Conservation (phyloP, 345 rosid species). For the Cardiospermum halicacabum region DNA sequence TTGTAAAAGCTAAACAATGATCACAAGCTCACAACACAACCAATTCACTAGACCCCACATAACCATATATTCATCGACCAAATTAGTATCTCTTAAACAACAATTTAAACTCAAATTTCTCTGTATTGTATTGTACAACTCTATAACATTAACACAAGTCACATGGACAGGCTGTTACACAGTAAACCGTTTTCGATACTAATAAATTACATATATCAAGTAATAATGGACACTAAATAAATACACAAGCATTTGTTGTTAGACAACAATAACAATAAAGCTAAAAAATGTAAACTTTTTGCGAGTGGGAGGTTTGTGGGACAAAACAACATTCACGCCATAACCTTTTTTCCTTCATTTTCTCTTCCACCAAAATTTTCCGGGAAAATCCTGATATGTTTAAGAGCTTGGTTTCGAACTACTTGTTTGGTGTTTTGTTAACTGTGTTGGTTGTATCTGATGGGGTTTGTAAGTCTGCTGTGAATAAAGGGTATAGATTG, state of each 20-base stretch:
- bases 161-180: conserved; percentile 46
- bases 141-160: too few species aligned
- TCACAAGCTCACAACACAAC: neutral
- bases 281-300: conserved; percentile 24
- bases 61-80: neutral
- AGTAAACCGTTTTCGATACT: neutral
- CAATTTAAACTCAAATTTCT: too few species aligned
- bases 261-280: conserved; percentile 25
- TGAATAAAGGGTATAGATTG: conserved; percentile 42
- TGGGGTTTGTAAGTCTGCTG: conserved; percentile 43
- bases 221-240: conserved; percentile 16
- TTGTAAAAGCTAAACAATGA: neutral
- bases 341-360: conserved; percentile 13
- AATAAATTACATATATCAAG: neutral
- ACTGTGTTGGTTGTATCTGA: conserved; percentile 20
- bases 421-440: conserved; percentile 21
- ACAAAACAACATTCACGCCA: conserved; percentile 23
- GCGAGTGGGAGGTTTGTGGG: conserved; percentile 23
- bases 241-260: conserved; percentile 6
- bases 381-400: conserved; percentile 11
- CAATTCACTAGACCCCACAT: neutral
- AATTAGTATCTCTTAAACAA: too few species aligned
- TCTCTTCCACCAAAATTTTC: conserved; percentile 13
- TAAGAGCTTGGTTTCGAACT: neutral
- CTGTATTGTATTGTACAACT: too few species aligned